phyloP scores from a whole-genome alignment of 257 asterid species.

The Solanum bulbocastanum region DNA sequence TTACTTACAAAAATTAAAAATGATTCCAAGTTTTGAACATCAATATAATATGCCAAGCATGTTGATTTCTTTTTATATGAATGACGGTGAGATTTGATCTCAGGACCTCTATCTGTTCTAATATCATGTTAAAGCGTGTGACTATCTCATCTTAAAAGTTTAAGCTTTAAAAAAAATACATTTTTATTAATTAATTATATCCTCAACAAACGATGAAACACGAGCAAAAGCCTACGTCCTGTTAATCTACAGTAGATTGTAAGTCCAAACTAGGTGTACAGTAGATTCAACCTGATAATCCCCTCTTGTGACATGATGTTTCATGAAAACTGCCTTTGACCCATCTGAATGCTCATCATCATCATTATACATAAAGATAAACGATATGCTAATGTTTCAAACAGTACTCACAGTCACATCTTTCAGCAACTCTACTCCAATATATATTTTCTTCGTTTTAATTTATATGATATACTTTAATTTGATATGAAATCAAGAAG shows the following conservation, averaged over 20 bases:
- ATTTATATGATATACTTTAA: no score
- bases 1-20: no score
- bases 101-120: no score
- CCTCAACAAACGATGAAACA: accelerated
- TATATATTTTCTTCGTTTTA: neutral
- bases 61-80: no score
- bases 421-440: neutral
- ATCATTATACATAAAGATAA: neutral
- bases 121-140: no score
- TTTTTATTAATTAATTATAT: no score
- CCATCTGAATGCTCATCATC: neutral
- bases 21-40: no score
- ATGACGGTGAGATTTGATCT: no score
- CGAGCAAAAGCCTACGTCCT: neutral
- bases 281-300: neutral
- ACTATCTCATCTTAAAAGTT: no score
- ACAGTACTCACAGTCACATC: neutral
- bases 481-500: neutral
- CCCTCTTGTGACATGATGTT: neutral
- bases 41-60: no score
- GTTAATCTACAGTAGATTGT: no score
- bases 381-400: neutral
- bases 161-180: accelerated
- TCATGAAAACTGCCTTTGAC: neutral
- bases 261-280: neutral